Conservation (phyloP, 2,329 filamentous ascomycete species). For the Neonectria magnoliae region DNA sequence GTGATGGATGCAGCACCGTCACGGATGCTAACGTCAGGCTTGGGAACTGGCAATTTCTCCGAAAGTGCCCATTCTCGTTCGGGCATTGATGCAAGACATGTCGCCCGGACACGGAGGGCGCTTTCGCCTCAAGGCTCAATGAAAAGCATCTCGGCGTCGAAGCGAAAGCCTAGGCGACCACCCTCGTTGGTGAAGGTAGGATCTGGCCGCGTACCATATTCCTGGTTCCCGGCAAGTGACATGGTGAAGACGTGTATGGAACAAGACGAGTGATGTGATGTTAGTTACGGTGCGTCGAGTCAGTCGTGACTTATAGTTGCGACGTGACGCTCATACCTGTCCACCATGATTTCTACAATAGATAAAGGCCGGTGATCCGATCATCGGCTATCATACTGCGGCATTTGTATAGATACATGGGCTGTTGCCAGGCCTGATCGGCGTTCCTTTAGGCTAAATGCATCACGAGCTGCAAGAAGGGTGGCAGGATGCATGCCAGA, state of each 20-base stretch:
- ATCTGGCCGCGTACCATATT: conserved; percentile 29
- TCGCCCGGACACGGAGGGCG: conserved; percentile 58
- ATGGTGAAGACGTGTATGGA: background rate
- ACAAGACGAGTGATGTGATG: background rate
- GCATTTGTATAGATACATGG: background rate
- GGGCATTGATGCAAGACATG: conserved; percentile 49
- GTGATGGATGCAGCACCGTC: conserved; percentile 43
- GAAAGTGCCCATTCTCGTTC: conserved; percentile 7
- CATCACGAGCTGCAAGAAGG: background rate
- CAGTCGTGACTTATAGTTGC: background rate
- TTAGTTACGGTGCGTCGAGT: background rate
- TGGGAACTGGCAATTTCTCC: conserved; percentile 28
- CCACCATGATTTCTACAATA: background rate
- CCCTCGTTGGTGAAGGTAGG: conserved; percentile 31
- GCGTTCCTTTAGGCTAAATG: background rate
- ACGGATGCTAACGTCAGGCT: conserved; percentile 36
- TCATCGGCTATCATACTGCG: background rate
- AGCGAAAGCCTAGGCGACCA: conserved; percentile 42
- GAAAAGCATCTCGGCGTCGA: conserved; percentile 58
- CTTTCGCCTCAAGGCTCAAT: conserved; percentile 60
- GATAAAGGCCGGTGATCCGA: background rate
- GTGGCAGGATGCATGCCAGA: background rate
- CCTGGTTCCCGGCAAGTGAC: conserved; percentile 21
- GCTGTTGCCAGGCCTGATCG: background rate
- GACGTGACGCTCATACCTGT: background rate